A percentile compares a stretch with the other conserved stretches of the same genome.
Evolutionary conservation across 2,329 filamentous ascomycete species (phyloP).

Genomic region (Fusarium tupiense): DNA sequence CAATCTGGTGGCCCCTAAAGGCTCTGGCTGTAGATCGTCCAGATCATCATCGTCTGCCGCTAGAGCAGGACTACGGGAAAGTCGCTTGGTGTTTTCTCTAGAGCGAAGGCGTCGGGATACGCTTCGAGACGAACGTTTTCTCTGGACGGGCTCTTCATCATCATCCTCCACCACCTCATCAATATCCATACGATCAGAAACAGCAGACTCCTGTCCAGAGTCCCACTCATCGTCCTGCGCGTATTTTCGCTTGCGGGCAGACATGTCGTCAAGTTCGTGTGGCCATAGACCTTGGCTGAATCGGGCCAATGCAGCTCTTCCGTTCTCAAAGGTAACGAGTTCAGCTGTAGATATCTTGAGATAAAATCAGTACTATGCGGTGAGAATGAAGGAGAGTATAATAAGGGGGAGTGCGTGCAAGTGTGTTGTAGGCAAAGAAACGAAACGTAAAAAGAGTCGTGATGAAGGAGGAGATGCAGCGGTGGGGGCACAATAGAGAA

Average conservation of each 20-base stretch:
- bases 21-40: conserved; percentile 11
- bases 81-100: conserved; percentile 38
- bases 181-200: conserved; percentile 43
- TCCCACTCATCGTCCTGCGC: conserved; percentile 43
- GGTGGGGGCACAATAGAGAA: conserved; percentile 22
- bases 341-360: conserved; percentile 46
- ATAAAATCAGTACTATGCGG: conserved; percentile 28
- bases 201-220: conserved; percentile 37
- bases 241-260: conserved; percentile 47
- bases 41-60: conserved; percentile 35
- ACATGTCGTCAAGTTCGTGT: conserved; percentile 31
- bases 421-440: not conserved
- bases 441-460: not conserved
- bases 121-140: conserved; percentile 13
- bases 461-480: conserved; percentile 6
- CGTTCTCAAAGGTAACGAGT: conserved; percentile 48
- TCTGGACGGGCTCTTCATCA: conserved; percentile 9
- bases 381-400: not conserved
- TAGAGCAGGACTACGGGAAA: conserved; percentile 24
- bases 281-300: conserved; percentile 28
- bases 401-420: not conserved
- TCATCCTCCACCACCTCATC: conserved; percentile 43
- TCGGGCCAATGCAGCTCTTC: conserved; percentile 42
- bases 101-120: conserved; percentile 38
- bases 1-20: conserved; percentile 21